Base-by-base conservation (phyloP, 768 basidiomycete genomes). In the Boletus insuetus region DNA sequence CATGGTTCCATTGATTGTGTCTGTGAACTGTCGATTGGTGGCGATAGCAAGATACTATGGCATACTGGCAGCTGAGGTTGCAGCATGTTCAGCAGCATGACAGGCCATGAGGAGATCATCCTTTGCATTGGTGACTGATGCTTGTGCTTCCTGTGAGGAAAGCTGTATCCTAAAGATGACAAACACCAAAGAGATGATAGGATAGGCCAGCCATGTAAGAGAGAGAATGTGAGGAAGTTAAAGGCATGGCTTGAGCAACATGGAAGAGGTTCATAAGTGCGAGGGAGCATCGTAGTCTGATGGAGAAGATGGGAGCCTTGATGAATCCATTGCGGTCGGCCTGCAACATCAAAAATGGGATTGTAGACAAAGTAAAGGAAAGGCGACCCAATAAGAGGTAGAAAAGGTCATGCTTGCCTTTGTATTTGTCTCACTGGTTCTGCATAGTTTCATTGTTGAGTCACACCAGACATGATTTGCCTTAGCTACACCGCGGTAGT, bases 121-220 rank as follows among this genome's bases (percentile, higher is more conserved):
- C 73, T 91, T 94, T 42, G 91, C 87, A 59, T 77, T 84, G 35
- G 77, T 75, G 5, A 91, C 80, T 3, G 86, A 79, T 62, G 80
- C 77, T 64, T 89, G 79, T 4, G 92, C 83, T 13, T 87, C 80
- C 20, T 77, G 77, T 6, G 88, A 80, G 24, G 93, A 91, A 12
- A 89, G 69, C 56, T 86, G 81, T 38, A 97, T 80, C 51, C 91
- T 83, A 65, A 94, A 92, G 34, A 87, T 87, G 69, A 95, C 83
- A 66, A 98, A 90, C 60, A 94, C 70, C 54, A 98, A 83, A 22
- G 94, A 95, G 41, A 96, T 74, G 34, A 97, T 85, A 32, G 93
- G 93, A 60, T 92, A 94, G 10, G 94, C 91, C 38, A 97, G 87
- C 87, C 93, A 91, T 67, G 90, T 81, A 13, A 96, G 82, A 22